These are phyloP conservation scores for Neoboletus subvelutipes DNA, from an alignment of 768 basidiomycete genomes.

Conservation along the genomic window DNA sequence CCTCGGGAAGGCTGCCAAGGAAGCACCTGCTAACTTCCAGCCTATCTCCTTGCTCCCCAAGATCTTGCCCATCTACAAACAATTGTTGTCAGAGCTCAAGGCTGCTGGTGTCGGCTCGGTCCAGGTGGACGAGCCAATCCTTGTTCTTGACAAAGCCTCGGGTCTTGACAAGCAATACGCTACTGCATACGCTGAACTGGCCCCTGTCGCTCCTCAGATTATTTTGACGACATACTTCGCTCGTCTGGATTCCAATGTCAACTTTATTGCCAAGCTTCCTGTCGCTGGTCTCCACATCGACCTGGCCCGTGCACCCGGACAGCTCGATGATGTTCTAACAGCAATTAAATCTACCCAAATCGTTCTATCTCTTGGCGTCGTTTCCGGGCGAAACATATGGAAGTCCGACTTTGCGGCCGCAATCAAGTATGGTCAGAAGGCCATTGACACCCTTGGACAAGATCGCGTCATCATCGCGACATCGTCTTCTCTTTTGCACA, in stretches of 20 bases:
- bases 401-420: conserved; percentile 90
- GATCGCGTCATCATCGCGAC: conserved; percentile 92
- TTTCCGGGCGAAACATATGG: conserved; percentile 99
- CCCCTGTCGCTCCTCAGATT: conserved; percentile 85
- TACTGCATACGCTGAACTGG: conserved; percentile 77
- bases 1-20: conserved; percentile 89
- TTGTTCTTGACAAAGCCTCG: conserved; percentile 85
- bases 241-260: conserved; percentile 90
- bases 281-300: conserved; percentile 95
- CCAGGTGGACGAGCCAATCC: conserved; percentile 95
- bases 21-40: conserved; percentile 79
- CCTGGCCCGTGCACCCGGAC: conserved; percentile 87
- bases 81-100: conserved; percentile 88
- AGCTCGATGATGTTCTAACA: conserved; percentile 78
- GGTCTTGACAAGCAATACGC: conserved; percentile 77
- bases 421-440: conserved; percentile 80
- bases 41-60: conserved; percentile 88
- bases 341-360: conserved; percentile 83
- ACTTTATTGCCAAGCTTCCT: conserved; percentile 88
- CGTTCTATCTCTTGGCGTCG: conserved; percentile 87
- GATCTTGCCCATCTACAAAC: conserved; percentile 88
- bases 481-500: conserved; percentile 97
- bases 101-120: conserved; percentile 91
- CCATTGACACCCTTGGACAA: conserved; percentile 76
- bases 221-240: conserved; percentile 95